Conservation (phyloP, 1,284 basidiomycete species). For the Ganoderma resinaceum region DNA sequence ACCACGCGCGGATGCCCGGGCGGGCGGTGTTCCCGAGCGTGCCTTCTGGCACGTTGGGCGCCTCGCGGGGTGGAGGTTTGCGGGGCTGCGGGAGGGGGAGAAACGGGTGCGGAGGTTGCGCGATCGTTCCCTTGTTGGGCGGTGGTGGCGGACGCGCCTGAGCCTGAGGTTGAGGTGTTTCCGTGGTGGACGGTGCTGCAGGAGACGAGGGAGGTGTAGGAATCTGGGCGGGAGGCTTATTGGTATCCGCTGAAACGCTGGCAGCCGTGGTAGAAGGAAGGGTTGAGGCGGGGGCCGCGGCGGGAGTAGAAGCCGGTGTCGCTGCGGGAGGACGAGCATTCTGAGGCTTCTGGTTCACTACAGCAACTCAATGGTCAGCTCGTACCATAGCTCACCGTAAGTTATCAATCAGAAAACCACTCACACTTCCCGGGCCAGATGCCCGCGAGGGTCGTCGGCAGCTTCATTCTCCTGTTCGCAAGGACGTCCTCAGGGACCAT, state of each 20-base stretch:
- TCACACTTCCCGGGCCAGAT: slow-evolving; percentile 29
- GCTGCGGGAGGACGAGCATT: neutral
- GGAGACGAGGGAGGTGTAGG: neutral
- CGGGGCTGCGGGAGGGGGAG: slow-evolving; percentile 16
- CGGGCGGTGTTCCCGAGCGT: slow-evolving; percentile 26
- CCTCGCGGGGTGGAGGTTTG: slow-evolving; percentile 1
- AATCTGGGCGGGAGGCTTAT: neutral
- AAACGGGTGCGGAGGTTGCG: slow-evolving; percentile 10
- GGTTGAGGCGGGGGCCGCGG: neutral
- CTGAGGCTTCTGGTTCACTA: neutral
- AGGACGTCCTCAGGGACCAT: slow-evolving; percentile 23
- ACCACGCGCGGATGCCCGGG: slow-evolving; percentile 32
- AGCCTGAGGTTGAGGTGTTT: neutral
- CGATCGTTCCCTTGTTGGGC: slow-evolving; percentile 7
- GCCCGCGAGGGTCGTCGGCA: slow-evolving; percentile 25
- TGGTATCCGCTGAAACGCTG: neutral
- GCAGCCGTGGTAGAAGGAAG: neutral
- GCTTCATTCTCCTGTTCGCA: slow-evolving; percentile 14
- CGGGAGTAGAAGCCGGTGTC: neutral
- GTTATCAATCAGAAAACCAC: neutral
- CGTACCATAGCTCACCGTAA: neutral
- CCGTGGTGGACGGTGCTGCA: neutral
- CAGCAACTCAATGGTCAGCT: neutral
- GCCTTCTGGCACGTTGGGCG: slow-evolving; percentile 29
- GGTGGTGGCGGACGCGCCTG: slow-evolving; percentile 1